Base-by-base conservation (phyloP, 2,329 filamentous ascomycete genomes). In the Drechslera avenae region DNA sequence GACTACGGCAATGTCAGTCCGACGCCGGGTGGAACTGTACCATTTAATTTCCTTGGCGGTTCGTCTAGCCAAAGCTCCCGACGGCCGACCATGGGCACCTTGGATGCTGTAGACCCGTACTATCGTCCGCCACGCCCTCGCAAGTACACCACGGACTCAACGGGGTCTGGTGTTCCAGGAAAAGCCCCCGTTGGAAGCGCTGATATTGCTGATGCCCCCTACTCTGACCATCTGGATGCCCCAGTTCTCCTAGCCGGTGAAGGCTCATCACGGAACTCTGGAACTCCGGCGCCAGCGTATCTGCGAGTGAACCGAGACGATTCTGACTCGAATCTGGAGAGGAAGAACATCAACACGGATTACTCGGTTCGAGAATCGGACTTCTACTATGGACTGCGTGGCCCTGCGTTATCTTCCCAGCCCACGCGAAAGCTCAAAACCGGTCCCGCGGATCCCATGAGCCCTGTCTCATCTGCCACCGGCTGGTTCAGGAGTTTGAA, bases 291-390 rank as follows among this genome's bases (percentile, higher is more conserved):
- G n/a, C 71, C 82, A 28, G 82, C 81, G 5, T 83, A 83, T 62
- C 68, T 84, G 23, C 78, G 79, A 16, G 75, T 76, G 56, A 73
- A 73, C 37, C 67, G 70, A 13, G 72, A 79, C 21, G 74, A 76
- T 35, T 82, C 82, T 12, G 82, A 86, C 50, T 77, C 81, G n/a
- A 79, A 81, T 36, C 73, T 80, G 6, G 78, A 81, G 42, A 71
- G 71, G 50, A 78, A 75, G 50, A 86, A 84, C 17, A 81, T 85
- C n/a, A 47, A 46, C 37, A 87, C 89, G 1, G 93, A 99, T 68
- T 97, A 97, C 68, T 88, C 92, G 2, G 94, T 93, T 1, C 87
- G 94, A 48, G 94, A 99, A 73, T 91, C 95, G 0, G 94, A 99
- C 72, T 96, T 96, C 66, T 97, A 97, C 75, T 97, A 99, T 66